Evolutionary conservation across 148 eudicot genomes (phyloP).

Genomic region (Salicornia ramosissima): DNA sequence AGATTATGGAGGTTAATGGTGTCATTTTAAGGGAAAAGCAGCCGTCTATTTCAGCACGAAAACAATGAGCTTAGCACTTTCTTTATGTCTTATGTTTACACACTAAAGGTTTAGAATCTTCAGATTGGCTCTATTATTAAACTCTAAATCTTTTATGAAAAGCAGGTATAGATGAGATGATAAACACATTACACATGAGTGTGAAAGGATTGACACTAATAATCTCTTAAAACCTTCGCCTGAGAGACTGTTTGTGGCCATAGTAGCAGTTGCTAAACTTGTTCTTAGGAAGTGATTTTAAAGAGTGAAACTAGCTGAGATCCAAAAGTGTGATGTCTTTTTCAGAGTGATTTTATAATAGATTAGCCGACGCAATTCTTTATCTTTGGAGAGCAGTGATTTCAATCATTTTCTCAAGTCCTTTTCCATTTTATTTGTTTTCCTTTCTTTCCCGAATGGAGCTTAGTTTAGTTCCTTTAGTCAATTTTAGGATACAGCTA

Average conservation of each 20-base stretch:
- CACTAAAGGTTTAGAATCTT: neutral
- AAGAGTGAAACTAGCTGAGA: neutral
- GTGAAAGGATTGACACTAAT: too few relatives aligned
- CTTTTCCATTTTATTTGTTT: too few relatives aligned
- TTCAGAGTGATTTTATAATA: too few relatives aligned
- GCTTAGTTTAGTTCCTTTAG: neutral
- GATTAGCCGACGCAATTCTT: neutral
- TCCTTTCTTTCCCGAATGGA: too few relatives aligned
- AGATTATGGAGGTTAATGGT: too few relatives aligned
- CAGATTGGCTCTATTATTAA: neutral
- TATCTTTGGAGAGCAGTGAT: neutral
- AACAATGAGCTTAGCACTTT: neutral
- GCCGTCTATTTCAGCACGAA: neutral
- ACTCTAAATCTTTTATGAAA: neutral
- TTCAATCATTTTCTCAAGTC: neutral
- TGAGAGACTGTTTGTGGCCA: neutral
- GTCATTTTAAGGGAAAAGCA: neutral
- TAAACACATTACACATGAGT: too few relatives aligned
- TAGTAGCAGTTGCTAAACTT: neutral
- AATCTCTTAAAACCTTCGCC: too few relatives aligned
- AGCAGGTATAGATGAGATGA: neutral
- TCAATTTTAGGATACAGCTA: neutral
- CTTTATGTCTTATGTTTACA: neutral
- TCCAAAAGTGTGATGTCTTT: too few relatives aligned
- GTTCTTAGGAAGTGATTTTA: neutral